Evolutionary conservation across 2,329 filamentous ascomycete species (phyloP), one percentile per base, ranked within the genome.

Genomic region (Aspergillus vadensis): DNA sequence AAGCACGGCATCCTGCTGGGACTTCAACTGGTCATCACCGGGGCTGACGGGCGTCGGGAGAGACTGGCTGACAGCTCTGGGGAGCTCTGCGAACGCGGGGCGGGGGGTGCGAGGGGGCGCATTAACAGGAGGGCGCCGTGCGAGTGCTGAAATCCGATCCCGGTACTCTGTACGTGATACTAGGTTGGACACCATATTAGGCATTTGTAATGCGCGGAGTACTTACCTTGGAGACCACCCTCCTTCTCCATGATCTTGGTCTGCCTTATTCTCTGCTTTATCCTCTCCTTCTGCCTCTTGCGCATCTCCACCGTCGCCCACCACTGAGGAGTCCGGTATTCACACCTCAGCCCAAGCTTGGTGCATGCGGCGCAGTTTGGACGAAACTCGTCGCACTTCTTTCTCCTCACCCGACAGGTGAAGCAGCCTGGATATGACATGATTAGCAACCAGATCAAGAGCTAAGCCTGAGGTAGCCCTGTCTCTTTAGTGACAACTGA

Each of bases 291-390:
- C 76, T 97, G 92, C 57, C 88, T 81, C 69, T 89, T 86, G 67
- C 94, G 85, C 71, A 89, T 86, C 65, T 97, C 92, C 73, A 90
- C 90, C 82, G 94, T 97, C 80, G 88, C 90, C 94, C 94, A 98
- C 95, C 95, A 98, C 80, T 90, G 86, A 44, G 94, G 95, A 74
- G 92, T 83, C 83, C 96, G 96, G 82, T 97, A 98, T 81, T 97
- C 92, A 81, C 94, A 98, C 70, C 85, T 83, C 58, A 98, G 83
- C 55, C 91, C 90, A 59, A 98, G 88, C 72, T 87, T 85, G 64
- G 80, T 81, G 78, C 87, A 89, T 58, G 86, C 84, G 67, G 80
- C 82, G 74, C 87, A 89, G 47, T 80, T 74, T 25, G 85, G 82
- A 69, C 86, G 87, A 62, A 79, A 81, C 71, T 89, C 87, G 65